These are phyloP conservation scores for Morella rubra DNA, from an alignment of 306 rosid species.

Conservation along the genomic window DNA sequence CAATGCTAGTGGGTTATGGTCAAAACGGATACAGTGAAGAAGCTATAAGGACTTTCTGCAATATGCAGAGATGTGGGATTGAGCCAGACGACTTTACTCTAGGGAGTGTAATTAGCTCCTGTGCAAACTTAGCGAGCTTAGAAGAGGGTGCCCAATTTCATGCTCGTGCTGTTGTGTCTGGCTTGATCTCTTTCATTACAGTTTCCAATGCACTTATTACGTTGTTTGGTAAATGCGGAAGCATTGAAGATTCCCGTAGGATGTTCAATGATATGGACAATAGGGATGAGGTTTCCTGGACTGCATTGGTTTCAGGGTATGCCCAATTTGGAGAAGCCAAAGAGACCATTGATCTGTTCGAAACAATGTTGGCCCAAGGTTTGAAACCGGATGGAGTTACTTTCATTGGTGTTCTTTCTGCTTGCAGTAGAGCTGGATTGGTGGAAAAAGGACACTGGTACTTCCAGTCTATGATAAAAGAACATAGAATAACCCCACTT, in stretches of 20 bases:
- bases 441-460: slow-evolving; percentile 73
- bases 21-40: slow-evolving; percentile 86
- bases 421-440: slow-evolving; percentile 90
- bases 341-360: slow-evolving; percentile 67
- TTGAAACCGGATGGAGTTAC: slow-evolving; percentile 83
- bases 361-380: slow-evolving; percentile 61
- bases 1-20: slow-evolving; percentile 89
- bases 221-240: slow-evolving; percentile 82
- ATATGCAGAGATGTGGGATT: slow-evolving; percentile 79
- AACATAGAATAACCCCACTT: slow-evolving; percentile 64
- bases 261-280: slow-evolving; percentile 69
- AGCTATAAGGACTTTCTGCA: slow-evolving; percentile 68
- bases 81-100: slow-evolving; percentile 79
- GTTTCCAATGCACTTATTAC: slow-evolving; percentile 91
- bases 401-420: slow-evolving; percentile 88
- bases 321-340: slow-evolving; percentile 78
- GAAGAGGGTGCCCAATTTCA: slow-evolving; percentile 97
- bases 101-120: slow-evolving; percentile 89
- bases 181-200: slow-evolving; percentile 58
- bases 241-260: slow-evolving; percentile 58
- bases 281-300: slow-evolving; percentile 87
- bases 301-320: slow-evolving; percentile 86
- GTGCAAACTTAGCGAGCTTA: slow-evolving; percentile 89
- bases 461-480: slow-evolving; percentile 64
- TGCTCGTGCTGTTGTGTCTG: slow-evolving; percentile 72